Conservation (phyloP, 306 rosid species). For the Rosa rugosa region DNA sequence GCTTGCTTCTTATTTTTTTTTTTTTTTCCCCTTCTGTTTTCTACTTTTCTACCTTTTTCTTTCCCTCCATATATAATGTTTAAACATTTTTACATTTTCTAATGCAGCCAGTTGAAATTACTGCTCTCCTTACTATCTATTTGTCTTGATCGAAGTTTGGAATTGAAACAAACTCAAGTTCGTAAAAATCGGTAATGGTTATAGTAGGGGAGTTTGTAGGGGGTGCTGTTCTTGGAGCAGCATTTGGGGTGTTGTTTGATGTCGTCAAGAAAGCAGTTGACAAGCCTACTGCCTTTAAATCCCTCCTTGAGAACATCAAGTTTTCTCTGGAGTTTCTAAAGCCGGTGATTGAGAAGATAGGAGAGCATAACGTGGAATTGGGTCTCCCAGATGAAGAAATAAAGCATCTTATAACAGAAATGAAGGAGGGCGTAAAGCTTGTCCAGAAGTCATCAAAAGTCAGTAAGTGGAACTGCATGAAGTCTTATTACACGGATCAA, state of each 20-base stretch:
- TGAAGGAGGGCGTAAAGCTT: slow-evolving; percentile 1
- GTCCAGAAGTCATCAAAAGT: background rate
- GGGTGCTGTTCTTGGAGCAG: slow-evolving; percentile 6
- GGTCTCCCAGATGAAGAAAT: background rate
- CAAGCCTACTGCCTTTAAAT: background rate
- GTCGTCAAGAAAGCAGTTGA: background rate
- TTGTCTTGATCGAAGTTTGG: background rate
- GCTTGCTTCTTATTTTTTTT: too few species aligned
- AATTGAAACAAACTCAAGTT: background rate
- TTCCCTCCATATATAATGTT: too few species aligned
- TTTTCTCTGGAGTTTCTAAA: background rate
- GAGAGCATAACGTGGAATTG: background rate
- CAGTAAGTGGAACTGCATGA: background rate
- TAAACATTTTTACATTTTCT: background rate
- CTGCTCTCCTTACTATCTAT: background rate
- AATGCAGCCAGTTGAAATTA: background rate
- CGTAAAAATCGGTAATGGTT: background rate
- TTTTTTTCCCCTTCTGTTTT: too few species aligned
- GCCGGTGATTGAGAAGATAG: background rate
- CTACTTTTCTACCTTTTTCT: too few species aligned
- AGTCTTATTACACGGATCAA: background rate
- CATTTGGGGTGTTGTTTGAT: background rate
- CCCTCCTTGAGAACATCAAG: background rate
- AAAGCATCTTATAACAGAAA: background rate
- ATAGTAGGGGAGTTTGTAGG: background rate